These are phyloP conservation scores for Maudiozyma serrabonitensis DNA, from an alignment of 805 yeast genomes.

Conservation along the genomic window DNA sequence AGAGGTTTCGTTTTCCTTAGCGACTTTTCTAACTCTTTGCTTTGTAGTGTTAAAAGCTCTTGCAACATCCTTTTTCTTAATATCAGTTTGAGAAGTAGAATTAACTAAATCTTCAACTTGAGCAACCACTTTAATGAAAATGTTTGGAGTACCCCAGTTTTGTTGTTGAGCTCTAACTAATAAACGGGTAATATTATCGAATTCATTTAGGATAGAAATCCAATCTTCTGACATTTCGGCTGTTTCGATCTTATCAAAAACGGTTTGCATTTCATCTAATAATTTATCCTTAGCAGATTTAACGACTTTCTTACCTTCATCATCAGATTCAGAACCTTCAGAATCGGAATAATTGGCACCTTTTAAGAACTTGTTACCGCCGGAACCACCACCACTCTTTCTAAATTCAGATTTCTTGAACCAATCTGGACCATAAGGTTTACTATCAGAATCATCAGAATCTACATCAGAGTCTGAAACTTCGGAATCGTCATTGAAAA, in stretches of 20 bases:
- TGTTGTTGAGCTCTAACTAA: conserved; percentile 67
- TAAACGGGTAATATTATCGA: conserved; percentile 65
- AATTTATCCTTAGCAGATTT: conserved; percentile 90
- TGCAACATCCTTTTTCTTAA: conserved; percentile 76
- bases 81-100: conserved; percentile 44
- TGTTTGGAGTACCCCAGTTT: conserved; percentile 58
- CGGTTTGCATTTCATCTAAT: conserved; percentile 70
- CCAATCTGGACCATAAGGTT: conserved; percentile 37
- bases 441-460: conserved; percentile 31
- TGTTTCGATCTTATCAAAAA: conserved; percentile 57
- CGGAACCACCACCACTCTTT: conserved; percentile 23
- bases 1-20: conserved; percentile 56
- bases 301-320: conserved; percentile 71
- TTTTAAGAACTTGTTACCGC: conserved; percentile 28
- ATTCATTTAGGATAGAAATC: conserved; percentile 63
- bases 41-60: conserved; percentile 78
- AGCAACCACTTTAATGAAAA: conserved; percentile 58
- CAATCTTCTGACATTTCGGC: conserved; percentile 68
- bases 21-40: conserved; percentile 78
- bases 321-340: conserved; percentile 43
- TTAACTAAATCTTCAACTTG: conserved; percentile 64
- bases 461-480: conserved; percentile 28
- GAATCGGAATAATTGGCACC: conserved; percentile 30
- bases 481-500: conserved; percentile 27
- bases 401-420: conserved; percentile 33